These are phyloP conservation scores for Cichorium intybus DNA, from an alignment of 140 eudicot genomes.

Conservation along the genomic window DNA sequence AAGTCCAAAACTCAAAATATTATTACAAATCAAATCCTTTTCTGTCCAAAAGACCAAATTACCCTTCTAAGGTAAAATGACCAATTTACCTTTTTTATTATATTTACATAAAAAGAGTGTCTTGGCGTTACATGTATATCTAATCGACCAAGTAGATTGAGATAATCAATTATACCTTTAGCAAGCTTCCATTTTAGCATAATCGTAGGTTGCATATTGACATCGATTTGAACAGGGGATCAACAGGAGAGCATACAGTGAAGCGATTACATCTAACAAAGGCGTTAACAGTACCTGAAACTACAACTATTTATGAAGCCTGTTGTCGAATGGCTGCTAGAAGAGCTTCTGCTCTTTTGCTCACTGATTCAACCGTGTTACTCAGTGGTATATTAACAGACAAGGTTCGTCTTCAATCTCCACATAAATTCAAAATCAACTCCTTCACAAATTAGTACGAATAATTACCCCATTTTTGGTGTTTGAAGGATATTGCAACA, in stretches of 20 bases:
- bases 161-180: no score
- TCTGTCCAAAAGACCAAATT: no score
- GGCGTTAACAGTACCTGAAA: constrained; percentile 86
- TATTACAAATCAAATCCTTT: no score
- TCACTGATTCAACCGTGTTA: constrained; percentile 88
- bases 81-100: no score
- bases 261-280: constrained; percentile 73
- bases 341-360: constrained; percentile 79
- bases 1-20: no score
- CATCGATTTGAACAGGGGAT: constrained; percentile 46
- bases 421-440: no score
- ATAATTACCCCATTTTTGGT: no score
- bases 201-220: neutral
- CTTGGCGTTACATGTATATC: neutral
- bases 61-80: no score
- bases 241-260: constrained; percentile 82
- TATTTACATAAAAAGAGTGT: no score
- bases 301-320: constrained; percentile 72
- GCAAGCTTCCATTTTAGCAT: no score
- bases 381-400: constrained; percentile 90
- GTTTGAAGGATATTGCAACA: constrained; percentile 76
- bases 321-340: constrained; percentile 95
- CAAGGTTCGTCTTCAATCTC: constrained; percentile 46
- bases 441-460: no score
- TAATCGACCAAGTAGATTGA: neutral